Base-by-base conservation (phyloP, 2,329 filamentous ascomycete genomes). In the Dactylellina drechsleri region DNA sequence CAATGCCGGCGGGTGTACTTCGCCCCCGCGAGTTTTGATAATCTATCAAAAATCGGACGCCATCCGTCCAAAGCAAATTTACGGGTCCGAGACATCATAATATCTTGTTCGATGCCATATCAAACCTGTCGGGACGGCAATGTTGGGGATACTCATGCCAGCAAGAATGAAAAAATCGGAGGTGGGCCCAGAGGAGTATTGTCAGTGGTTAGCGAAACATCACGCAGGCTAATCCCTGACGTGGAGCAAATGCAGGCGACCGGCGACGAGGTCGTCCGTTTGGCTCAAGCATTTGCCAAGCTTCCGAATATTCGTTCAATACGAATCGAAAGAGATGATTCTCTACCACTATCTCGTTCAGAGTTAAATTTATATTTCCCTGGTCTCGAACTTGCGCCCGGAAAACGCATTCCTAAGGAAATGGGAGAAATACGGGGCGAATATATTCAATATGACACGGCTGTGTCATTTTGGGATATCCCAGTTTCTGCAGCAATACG, bases 331-430 rank as follows among this genome's bases (percentile, higher is more conserved):
- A 28, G 31, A 23, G 47, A 52, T 18, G 47, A 52, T 13, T 13
- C 10, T 2, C 6, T 5, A 20, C 47, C 16, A 13, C 23, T 52
- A 12, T 31, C 61, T 20, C 61, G 61, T 28, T 54, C 61, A 2
- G 61, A 65, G 18, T 4, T 56, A 5, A 65, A 65, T 31, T 31
- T 65, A 0, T 65, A 53, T 23, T 65, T 43, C 26, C 61, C 61
- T 13, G 28, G 1, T 1, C 10, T 45, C 18, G 23, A 26, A 12
- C 12, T 65, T 12, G 6, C 36, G 1, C 50, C 50, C 13, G 61
- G 50, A 10, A 56, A 16, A 16, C 36, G 23, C 1, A n/a, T 65
- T 31, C 47, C 18, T 0, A 23, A 47, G 18, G n/a, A 23, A 23
- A 3, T 20, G 3, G 47, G 47, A 8, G 31, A 36, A 36, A 23